phyloP scores from a whole-genome alignment of 495 filamentous ascomycete species.

The Penicillium verhagenii region DNA sequence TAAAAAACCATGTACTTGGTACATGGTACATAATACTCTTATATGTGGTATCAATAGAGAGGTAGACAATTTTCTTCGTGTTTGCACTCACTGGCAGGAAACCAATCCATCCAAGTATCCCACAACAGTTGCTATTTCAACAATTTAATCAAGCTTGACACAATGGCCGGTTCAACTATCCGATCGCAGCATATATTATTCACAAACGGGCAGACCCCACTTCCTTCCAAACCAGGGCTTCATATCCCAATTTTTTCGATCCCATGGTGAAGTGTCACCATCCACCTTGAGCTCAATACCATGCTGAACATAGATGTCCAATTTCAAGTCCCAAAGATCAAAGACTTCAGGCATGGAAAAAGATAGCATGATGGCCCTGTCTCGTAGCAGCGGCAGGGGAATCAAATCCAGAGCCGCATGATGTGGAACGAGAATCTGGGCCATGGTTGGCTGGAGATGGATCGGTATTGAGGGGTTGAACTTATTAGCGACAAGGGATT shows the following conservation, averaged over 20 bases:
- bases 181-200: too few relatives aligned
- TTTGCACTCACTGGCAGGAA: too few relatives aligned
- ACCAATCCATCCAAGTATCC: too few relatives aligned
- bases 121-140: too few relatives aligned
- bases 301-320: constrained; percentile 36
- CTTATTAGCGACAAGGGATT: constrained; percentile 19
- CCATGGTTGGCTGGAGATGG: constrained; percentile 43
- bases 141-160: too few relatives aligned
- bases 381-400: constrained; percentile 39
- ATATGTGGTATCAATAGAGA: too few relatives aligned
- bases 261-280: constrained; percentile 29
- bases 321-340: constrained; percentile 40
- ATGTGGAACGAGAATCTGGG: constrained; percentile 46
- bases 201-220: background rate
- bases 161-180: too few relatives aligned
- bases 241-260: constrained; percentile 37
- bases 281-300: constrained; percentile 15
- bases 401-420: constrained; percentile 45
- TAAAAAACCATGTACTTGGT: too few relatives aligned
- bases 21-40: too few relatives aligned
- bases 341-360: constrained; percentile 30
- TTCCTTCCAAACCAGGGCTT: constrained; percentile 34
- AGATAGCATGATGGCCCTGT: constrained; percentile 36
- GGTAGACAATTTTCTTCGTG: too few relatives aligned
- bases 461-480: constrained; percentile 26